Evolutionary conservation across 768 basidiomycete genomes (phyloP).

Genomic region (Pleurotus tuber-regium): DNA sequence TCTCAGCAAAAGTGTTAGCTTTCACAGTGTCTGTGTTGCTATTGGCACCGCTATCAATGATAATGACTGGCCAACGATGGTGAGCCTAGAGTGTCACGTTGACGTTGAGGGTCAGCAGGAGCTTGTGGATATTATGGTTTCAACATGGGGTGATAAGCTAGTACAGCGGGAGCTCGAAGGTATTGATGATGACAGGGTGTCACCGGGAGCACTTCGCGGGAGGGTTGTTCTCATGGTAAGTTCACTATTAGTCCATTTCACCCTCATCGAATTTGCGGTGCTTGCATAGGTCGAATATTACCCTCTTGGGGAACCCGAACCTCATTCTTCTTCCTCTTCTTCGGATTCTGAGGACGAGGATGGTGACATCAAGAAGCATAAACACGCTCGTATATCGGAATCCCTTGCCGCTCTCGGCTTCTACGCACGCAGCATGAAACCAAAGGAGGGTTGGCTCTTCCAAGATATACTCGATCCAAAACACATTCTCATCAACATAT

Average conservation of each 20-base stretch:
- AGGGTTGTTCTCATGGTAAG: slow-evolving; percentile 59
- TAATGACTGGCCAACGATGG: slow-evolving; percentile 53
- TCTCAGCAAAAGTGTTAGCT: slow-evolving; percentile 48
- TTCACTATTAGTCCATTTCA: not conserved
- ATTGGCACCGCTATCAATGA: slow-evolving; percentile 42
- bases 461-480: slow-evolving; percentile 33
- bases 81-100: slow-evolving; percentile 65
- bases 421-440: slow-evolving; percentile 65
- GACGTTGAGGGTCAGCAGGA: slow-evolving; percentile 45
- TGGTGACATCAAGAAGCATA: slow-evolving; percentile 14
- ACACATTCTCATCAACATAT: slow-evolving; percentile 60
- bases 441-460: slow-evolving; percentile 46
- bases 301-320: slow-evolving; percentile 27
- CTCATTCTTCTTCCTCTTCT: slow-evolving; percentile 21
- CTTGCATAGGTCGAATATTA: slow-evolving; percentile 52
- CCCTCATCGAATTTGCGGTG: not conserved
- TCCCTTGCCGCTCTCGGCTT: slow-evolving; percentile 54
- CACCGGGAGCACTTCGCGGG: slow-evolving; percentile 48
- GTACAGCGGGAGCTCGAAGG: slow-evolving; percentile 39
- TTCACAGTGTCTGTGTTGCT: slow-evolving; percentile 50
- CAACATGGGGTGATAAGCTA: slow-evolving; percentile 50
- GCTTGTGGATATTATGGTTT: slow-evolving; percentile 50
- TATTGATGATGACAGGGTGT: slow-evolving; percentile 32
- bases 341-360: slow-evolving; percentile 27
- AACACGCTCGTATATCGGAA: slow-evolving; percentile 38